Base-by-base conservation (phyloP, 306 rosid genomes). In the Prosopis cineraria region DNA sequence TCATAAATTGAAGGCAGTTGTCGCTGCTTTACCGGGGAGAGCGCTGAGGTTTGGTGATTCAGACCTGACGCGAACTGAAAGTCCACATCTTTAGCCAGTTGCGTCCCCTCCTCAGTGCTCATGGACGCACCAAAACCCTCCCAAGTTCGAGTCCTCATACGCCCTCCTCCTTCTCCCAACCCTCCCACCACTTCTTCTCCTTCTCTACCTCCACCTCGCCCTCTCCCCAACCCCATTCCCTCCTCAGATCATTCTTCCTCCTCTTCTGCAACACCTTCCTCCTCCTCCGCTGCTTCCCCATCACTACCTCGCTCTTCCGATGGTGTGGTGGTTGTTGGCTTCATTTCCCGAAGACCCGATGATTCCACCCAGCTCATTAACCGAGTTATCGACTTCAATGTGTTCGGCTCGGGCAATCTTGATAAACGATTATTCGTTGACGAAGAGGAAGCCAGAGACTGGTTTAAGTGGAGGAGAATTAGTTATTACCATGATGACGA, bases 261-360 rank as follows among this genome's bases (percentile, higher is more conserved):
- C 0, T n/a, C 81, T 0, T 73, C 74, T 8, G 14, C 82, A 1
- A 29, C 81, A 16, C 7, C 78, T 0, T 19, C 78, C 7, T 3
- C 60, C 1, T 20, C 65, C 3, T 5, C 36, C 5, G 14, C 78
- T 2, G 43, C 74, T 16, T 81, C 71, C 16, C 63, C 81, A 9
- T 39, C 86, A 6, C 77, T 68, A 19, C 82, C 87, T 73, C 84
- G 83, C 75, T 67, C 90, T 11, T 79, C 94, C 55, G 89, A 90
- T 4, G 91, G 88, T 4, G 90, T 92, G 1, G 97, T 94, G 3
- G 95, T 90, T 24, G 97, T 94, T 52, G 98, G 97, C 31, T 89
- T 94, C 84, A 84, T 94, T 9, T 83, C 93, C 0, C 75, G 79
- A 29, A 86, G 88, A 45, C 81, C 84, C 73, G 85, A 88, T 45